Conservation (phyloP, 306 rosid species). For the Herpetospermum pedunculosum region DNA sequence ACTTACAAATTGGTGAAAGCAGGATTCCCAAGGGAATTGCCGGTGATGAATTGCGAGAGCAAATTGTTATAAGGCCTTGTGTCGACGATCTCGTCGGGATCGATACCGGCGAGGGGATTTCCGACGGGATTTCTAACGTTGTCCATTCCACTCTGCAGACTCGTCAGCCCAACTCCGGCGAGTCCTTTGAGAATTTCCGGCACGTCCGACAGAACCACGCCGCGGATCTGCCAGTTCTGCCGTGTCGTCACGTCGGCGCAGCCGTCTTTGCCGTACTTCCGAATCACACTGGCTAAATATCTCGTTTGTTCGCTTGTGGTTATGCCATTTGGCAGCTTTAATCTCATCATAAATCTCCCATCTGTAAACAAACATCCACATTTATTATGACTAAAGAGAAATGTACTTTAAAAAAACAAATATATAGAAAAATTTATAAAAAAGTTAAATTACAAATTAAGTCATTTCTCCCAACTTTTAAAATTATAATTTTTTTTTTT, state of each 20-base stretch:
- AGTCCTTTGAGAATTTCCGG: slow-evolving; percentile 80
- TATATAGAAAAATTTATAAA: too few species aligned
- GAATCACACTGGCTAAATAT: slow-evolving; percentile 66
- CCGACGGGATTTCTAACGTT: slow-evolving; percentile 97
- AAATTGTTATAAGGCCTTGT: slow-evolving; percentile 72
- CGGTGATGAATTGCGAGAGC: slow-evolving; percentile 74
- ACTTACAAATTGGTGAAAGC: slow-evolving; percentile 50
- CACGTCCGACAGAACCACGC: slow-evolving; percentile 72
- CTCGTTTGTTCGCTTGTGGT: slow-evolving; percentile 80
- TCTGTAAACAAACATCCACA: too few species aligned
- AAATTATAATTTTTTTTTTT: too few species aligned
- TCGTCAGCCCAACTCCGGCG: slow-evolving; percentile 71
- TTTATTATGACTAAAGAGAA: too few species aligned
- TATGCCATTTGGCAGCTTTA: slow-evolving; percentile 92
- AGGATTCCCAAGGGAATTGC: slow-evolving; percentile 65
- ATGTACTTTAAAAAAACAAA: too few species aligned
- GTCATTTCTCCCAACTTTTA: too few species aligned
- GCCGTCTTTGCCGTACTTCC: slow-evolving; percentile 79
- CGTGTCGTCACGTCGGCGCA: slow-evolving; percentile 93
- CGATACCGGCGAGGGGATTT: slow-evolving; percentile 89
- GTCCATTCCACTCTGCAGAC: slow-evolving; percentile 98
- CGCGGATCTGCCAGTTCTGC: slow-evolving; percentile 96
- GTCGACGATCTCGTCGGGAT: slow-evolving; percentile 70
- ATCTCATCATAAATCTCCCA: slow-evolving; percentile 96
- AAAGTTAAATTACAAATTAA: too few species aligned